phyloP scores from a whole-genome alignment of 495 filamentous ascomycete species.

The Delitschia confertaspora region DNA sequence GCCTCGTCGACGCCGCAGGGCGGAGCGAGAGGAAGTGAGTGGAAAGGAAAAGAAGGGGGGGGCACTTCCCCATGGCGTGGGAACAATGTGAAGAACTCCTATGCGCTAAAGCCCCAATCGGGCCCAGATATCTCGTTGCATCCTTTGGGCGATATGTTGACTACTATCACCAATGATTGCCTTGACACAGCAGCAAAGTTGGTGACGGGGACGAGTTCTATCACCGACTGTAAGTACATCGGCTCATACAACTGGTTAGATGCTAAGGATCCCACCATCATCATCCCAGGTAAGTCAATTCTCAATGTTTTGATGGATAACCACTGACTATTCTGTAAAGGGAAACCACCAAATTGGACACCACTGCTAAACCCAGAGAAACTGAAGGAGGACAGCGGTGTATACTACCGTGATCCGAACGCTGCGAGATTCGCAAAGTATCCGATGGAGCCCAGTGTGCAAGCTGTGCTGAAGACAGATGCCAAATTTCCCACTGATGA shows the following conservation, averaged over 20 bases:
- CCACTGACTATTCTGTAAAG: slow-evolving; percentile 31
- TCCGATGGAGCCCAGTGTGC: slow-evolving; percentile 52
- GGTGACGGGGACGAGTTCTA: no score
- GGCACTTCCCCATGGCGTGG: no score
- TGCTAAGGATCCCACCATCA: slow-evolving; percentile 35
- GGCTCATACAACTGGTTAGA: slow-evolving; percentile 51
- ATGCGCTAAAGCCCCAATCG: no score
- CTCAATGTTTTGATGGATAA: background rate
- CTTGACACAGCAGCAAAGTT: background rate
- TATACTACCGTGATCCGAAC: slow-evolving; percentile 55
- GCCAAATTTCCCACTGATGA: slow-evolving; percentile 33
- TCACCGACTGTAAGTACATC: slow-evolving; percentile 34
- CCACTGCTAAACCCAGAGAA: slow-evolving; percentile 36
- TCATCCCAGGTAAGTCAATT: slow-evolving; percentile 43
- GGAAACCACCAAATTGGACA: slow-evolving; percentile 51
- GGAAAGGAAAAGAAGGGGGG: no score
- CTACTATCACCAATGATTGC: background rate
- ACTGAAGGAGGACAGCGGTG: slow-evolving; percentile 44
- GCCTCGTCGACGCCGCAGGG: no score
- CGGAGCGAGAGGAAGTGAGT: no score
- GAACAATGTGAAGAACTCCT: no score
- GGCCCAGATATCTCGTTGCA: slow-evolving; percentile 3
- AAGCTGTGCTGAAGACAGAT: slow-evolving; percentile 35
- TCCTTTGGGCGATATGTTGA: slow-evolving; percentile 7
- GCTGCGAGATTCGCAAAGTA: slow-evolving; percentile 47